Evolutionary conservation across 257 asterid species (phyloP), one percentile per base, ranked within the genome.

Genomic region (Scutellaria minor): DNA sequence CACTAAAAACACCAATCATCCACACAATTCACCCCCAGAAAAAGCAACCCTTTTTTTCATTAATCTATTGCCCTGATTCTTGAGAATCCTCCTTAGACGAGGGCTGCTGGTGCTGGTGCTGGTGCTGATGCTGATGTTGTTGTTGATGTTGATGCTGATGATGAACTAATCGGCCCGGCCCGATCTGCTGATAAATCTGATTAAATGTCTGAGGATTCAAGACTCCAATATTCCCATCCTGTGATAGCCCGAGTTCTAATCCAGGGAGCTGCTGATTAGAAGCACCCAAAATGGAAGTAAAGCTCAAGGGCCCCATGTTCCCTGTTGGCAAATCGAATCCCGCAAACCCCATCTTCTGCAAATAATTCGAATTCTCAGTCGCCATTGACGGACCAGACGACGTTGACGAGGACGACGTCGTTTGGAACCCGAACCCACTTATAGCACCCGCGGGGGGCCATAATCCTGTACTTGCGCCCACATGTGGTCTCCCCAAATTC

Each of bases 121-220:
- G 67, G 5, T 52, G 45, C 2, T 65, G 66, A 9, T 78, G 79
- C 15, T 78, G 84, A 2, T 52, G 45, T 0, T 65, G 66, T 9
- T 78, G 79, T 9, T 78, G 84, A 18, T 83, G 77, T 8, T 72
- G 80, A 2, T 68, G 73, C 2, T 82, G 85, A 0, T 75, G 82
- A 1, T 71, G 77, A 37, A 61, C 50, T 40, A 61, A 14, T 73
- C 79, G 83, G 27, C 64, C 66, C 40, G 77, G 77, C 0, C 66
- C 84, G 79, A 86, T 77, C 68, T 85, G 95, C 72, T 86, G 96
- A 75, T 90, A 88, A 76, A 88, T 82, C 83, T 88, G 96, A 44
- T 66, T 75, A 18, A 85, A 79, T 11, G 84, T 71, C 35, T 83
- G 93, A 53, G 82, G 83, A 73, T 77, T 85, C 31, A 86, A 58